Conservation (phyloP, 2,329 filamentous ascomycete species). For the Beauveria rudraprayagi region DNA sequence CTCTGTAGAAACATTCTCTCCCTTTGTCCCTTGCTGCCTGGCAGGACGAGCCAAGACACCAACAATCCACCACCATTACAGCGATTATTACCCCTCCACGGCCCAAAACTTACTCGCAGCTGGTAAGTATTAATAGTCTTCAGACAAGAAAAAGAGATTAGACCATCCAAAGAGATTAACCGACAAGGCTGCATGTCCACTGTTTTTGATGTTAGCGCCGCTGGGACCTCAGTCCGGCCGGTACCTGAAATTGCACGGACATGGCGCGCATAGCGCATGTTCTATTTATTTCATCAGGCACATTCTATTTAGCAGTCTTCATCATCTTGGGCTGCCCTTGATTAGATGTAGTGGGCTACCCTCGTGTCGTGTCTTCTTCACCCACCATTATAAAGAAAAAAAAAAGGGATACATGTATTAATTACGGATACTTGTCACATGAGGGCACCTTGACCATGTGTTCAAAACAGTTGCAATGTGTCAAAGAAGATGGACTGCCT, state of each 20-base stretch:
- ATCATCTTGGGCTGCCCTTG: neutral
- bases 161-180: neutral
- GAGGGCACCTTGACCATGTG: too few species aligned
- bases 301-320: neutral
- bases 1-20: neutral
- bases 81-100: neutral
- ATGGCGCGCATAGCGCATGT: neutral
- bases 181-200: conserved; percentile 1
- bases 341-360: neutral
- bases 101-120: too few species aligned
- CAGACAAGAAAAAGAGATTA: conserved; percentile 2
- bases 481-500: too few species aligned
- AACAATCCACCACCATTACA: neutral
- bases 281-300: neutral
- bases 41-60: neutral
- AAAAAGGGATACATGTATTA: too few species aligned
- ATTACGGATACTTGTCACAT: too few species aligned
- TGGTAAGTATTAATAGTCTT: neutral
- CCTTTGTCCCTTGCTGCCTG: neutral
- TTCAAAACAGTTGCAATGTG: too few species aligned
- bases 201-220: neutral
- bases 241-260: conserved; percentile 11
- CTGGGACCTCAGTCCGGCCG: neutral
- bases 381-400: too few species aligned
- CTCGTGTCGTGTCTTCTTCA: neutral